phyloP scores from a whole-genome alignment of 2,329 filamentous ascomycete genomes.

The Ophiostoma sp. region DNA sequence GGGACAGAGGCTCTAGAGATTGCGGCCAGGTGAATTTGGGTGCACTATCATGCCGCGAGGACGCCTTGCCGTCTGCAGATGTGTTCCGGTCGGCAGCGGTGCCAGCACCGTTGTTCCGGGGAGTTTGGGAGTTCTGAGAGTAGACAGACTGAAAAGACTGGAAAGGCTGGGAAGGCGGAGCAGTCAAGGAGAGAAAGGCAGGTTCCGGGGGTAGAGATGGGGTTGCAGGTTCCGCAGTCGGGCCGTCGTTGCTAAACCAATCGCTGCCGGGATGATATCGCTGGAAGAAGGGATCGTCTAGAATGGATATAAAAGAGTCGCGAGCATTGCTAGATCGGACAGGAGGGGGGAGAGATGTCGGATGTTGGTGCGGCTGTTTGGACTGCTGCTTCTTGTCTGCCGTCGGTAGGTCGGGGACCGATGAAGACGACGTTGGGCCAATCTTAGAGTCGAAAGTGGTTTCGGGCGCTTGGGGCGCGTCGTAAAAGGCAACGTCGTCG shows the following conservation, averaged over 20 bases:
- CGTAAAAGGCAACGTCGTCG: slow-evolving; percentile 12
- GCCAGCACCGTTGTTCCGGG: slow-evolving; percentile 11
- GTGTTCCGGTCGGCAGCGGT: neutral
- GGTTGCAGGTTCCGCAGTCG: slow-evolving; percentile 16
- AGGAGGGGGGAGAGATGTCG: slow-evolving; percentile 19
- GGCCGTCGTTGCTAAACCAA: slow-evolving; percentile 29
- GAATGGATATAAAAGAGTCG: slow-evolving; percentile 48
- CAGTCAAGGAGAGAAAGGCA: neutral
- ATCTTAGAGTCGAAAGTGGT: neutral
- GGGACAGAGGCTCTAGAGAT: neutral
- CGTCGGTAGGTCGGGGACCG: neutral
- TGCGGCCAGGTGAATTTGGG: neutral
- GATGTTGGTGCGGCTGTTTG: neutral
- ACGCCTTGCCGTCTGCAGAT: neutral
- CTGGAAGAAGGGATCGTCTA: slow-evolving; percentile 53
- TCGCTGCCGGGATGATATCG: slow-evolving; percentile 38
- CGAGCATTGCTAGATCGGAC: slow-evolving; percentile 31
- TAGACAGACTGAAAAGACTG: neutral
- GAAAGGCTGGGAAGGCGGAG: neutral
- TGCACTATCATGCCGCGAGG: neutral
- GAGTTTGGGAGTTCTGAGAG: neutral
- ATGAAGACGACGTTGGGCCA: neutral
- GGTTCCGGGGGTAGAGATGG: slow-evolving; percentile 28
- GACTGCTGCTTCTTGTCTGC: neutral
- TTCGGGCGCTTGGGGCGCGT: slow-evolving; percentile 6